Evolutionary conservation across 495 filamentous ascomycete genomes (phyloP), one percentile per base, ranked within the genome.

Genomic region (Entonaema liquescens): DNA sequence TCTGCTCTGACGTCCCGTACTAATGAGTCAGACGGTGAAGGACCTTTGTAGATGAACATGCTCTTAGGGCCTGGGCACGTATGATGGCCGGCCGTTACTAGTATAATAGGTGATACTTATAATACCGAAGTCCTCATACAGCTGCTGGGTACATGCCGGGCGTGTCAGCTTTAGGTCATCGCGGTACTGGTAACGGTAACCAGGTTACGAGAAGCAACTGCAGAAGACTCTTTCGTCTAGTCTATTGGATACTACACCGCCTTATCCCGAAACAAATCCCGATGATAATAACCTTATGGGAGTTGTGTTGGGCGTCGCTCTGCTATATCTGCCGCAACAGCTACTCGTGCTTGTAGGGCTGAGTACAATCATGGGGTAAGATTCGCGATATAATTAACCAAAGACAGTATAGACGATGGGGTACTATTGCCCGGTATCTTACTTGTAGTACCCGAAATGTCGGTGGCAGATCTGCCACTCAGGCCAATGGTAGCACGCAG

Each of bases 1-100:
- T 31, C 9, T 59, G 7, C 35, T 67, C 33, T 21, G 44, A 8
- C 49, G 23, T 53, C 28, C 53, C 29, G 49, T 49, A 52, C 35
- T 58, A 15, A 21, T 73, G 65, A 73, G 70, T 73, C 70, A 73
- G 59, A 56, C 50, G 65, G 40, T 15, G 52, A 42, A 19, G 4
- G 6, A 52, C 1, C 36, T n/a, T n/a, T n/a, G n/a, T 50, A 56
- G 28, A 35, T 36, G 23, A 28, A 36, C 40, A 25, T 33, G 28
- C 29, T 19, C 53, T 12, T 53, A 15, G 4, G 23, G 50, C 50
- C 13, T 53, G 26, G 26, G 29, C 12, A 19, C 28, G 26, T 31
- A 33, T 19, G 53, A 35, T 21, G 17, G 29, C 28, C 13, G 49
- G 23, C 26, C 25, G 29, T 35, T 38, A 29, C 5, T 36, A 13